Percentiles rank a stretch among this genome's conserved stretches.
Evolutionary conservation across 2,329 filamentous ascomycete genomes (phyloP).

Genomic region (Fusarium sacchari): DNA sequence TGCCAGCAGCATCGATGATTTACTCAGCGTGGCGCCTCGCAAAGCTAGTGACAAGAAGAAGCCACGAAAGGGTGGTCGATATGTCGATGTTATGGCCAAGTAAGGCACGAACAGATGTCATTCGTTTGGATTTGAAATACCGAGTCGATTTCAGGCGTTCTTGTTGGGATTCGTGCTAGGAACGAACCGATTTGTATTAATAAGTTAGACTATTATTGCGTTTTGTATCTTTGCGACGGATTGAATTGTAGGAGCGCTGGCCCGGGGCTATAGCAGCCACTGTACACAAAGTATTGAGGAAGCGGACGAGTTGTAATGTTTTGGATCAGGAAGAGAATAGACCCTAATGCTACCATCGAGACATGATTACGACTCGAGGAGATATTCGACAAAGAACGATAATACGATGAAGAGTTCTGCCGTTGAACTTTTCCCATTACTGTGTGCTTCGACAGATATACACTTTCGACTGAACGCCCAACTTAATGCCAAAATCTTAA

Average conservation of each 20-base stretch:
- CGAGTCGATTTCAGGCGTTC: conserved; percentile 29
- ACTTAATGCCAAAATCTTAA: conserved; percentile 7
- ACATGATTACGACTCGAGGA: conserved; percentile 20
- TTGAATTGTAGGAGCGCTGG: conserved; percentile 5
- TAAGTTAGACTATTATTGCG: conserved; percentile 36
- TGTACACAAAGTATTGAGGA: conserved; percentile 26
- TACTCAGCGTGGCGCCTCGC: conserved; percentile 79
- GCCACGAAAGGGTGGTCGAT: conserved; percentile 83
- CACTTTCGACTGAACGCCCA: neutral
- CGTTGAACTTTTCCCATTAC: neutral
- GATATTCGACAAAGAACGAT: conserved; percentile 23
- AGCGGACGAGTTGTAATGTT: conserved; percentile 29
- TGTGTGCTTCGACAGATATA: neutral
- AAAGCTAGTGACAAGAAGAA: conserved; percentile 71
- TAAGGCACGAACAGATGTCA: conserved; percentile 42
- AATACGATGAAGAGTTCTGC: conserved; percentile 34
- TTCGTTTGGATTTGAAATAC: conserved; percentile 12
- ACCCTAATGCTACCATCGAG: conserved; percentile 22
- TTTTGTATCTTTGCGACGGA: conserved; percentile 31
- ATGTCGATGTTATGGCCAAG: conserved; percentile 96
- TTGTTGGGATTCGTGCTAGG: conserved; percentile 28
- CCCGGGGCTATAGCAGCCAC: conserved; percentile 23
- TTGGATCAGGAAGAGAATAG: conserved; percentile 36
- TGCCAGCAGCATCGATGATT: conserved; percentile 93
- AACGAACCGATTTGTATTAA: conserved; percentile 37